A percentile compares a stretch with the other conserved stretches of the same genome.
phyloP scores from a whole-genome alignment of 225 moss, liverwort and hornwort species.

The Polytrichum commune region DNA sequence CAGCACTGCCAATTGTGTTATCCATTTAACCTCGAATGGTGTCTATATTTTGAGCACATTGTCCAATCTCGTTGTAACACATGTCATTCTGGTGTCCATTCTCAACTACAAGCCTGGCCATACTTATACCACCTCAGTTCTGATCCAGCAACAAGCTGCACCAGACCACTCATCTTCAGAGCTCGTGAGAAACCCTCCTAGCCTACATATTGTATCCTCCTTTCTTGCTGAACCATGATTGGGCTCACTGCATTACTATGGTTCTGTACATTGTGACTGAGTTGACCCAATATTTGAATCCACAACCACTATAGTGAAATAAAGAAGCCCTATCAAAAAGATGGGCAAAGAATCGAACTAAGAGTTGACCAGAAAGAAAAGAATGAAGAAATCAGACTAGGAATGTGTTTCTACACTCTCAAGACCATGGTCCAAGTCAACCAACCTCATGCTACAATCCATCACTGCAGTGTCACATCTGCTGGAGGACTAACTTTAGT shows the following conservation, averaged over 20 bases:
- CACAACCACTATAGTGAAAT: neutral
- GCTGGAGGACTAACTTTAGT: neutral
- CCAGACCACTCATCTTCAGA: constrained; percentile 3
- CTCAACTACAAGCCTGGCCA: too few relatives aligned
- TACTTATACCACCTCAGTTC: too few relatives aligned
- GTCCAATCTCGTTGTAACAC: too few relatives aligned
- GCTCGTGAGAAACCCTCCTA: neutral
- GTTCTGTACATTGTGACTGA: constrained; percentile 10
- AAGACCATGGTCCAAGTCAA: neutral
- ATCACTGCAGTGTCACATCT: neutral
- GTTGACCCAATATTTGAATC: constrained; percentile 6
- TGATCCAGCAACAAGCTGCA: neutral
- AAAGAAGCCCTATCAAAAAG: neutral
- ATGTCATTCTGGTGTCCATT: too few relatives aligned
- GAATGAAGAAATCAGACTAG: neutral
- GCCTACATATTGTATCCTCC: constrained; percentile 1
- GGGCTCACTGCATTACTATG: constrained; percentile 4
- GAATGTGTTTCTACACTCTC: neutral
- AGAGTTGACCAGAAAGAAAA: neutral
- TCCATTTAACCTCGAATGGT: too few relatives aligned
- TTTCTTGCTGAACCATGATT: constrained; percentile 5
- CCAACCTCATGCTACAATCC: neutral
- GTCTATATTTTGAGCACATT: too few relatives aligned
- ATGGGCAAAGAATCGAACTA: constrained; percentile 1
- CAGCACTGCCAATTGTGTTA: too few relatives aligned